A percentile compares a stretch with the other conserved stretches of the same genome.
These are phyloP conservation scores for Ambrosia artemisiifolia DNA, from an alignment of 129 eudicot genomes.

Conservation along the genomic window DNA sequence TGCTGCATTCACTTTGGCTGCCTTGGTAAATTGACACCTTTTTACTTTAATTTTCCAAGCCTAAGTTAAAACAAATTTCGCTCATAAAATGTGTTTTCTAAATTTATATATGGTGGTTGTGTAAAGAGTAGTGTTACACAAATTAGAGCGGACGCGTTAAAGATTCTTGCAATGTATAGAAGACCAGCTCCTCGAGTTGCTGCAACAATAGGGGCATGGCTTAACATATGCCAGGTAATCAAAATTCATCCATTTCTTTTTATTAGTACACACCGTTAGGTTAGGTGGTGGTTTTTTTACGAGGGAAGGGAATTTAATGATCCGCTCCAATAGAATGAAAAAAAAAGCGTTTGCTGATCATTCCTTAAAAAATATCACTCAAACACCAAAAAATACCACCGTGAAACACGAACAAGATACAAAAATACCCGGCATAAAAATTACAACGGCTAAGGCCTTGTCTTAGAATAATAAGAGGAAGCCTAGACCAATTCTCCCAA, in stretches of 20 bases:
- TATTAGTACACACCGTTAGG: neutral
- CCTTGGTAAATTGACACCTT: slow-evolving; percentile 48
- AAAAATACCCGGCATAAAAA: too few relatives aligned
- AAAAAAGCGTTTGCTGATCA: too few relatives aligned
- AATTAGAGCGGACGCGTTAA: slow-evolving; percentile 88
- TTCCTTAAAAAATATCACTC: too few relatives aligned
- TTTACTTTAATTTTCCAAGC: neutral
- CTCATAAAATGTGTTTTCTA: neutral
- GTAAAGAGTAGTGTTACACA: slow-evolving; percentile 69
- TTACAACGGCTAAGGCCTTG: too few relatives aligned
- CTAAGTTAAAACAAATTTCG: neutral
- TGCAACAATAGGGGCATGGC: slow-evolving; percentile 94
- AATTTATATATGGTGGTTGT: slow-evolving; percentile 15
- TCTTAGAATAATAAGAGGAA: too few relatives aligned
- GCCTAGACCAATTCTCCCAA: too few relatives aligned
- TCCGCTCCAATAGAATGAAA: neutral
- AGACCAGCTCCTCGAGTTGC: slow-evolving; percentile 78
- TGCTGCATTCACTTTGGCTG: slow-evolving; percentile 80
- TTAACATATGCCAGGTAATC: slow-evolving; percentile 82
- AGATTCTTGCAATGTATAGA: slow-evolving; percentile 72
- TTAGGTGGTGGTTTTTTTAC: neutral
- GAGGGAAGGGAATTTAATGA: neutral
- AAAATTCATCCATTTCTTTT: neutral
- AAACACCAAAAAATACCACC: too few relatives aligned
- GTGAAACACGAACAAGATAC: too few relatives aligned